Evolutionary conservation across 1,284 basidiomycete species (phyloP), one percentile per base, ranked within the genome.

Genomic region (Entoloma clypeatum): DNA sequence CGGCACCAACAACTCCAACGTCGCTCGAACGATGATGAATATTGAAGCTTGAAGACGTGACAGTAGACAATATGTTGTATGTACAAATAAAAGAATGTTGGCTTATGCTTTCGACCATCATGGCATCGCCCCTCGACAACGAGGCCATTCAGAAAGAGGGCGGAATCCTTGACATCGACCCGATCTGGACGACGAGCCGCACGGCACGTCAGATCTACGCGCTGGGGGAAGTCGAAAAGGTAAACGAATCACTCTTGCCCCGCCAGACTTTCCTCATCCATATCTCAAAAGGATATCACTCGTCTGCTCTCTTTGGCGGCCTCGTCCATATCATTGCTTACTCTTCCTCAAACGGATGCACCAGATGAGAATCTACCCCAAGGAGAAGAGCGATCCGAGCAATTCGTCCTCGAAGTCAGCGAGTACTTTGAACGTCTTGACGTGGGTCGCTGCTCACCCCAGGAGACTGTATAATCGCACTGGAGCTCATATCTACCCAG

Each of bases 381-480:
- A 54, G 85, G 84, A 23, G 86, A 83, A 47, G 86, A 89, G 59
- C 71, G 86, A 28, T 86, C 84, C 8, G 86, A 89, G 53, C 81
- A 86, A 55, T 89, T 89, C 52, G 86, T 89, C 31, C 68, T 84
- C 31, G 84, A 88, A 67, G 84, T 85, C 36, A 83, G 79, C 63
- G 83, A 87, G 56, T 90, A 88, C 61, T 90, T 89, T 57, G 79
- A 88, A 51, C 77, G 80, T 18, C 69, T 90, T 7, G 81, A 90
- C 57, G 87, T 89, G 55, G 51, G 80, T 71, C 41, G 31, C 24
- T 36, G 26, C 13, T 36, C 38, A 40, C 22, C 16, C n/a, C n/a
- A n/a, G n/a, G n/a, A n/a, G n/a, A 17, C 39, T 36, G 10, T 39
- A 36, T 36, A 21, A 25, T 31, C 30, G 17, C 33, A 26, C 34